Percentiles rank a stretch among this genome's conserved stretches.
phyloP scores from a whole-genome alignment of 31 red algal species.

The Endocladia muricata region DNA sequence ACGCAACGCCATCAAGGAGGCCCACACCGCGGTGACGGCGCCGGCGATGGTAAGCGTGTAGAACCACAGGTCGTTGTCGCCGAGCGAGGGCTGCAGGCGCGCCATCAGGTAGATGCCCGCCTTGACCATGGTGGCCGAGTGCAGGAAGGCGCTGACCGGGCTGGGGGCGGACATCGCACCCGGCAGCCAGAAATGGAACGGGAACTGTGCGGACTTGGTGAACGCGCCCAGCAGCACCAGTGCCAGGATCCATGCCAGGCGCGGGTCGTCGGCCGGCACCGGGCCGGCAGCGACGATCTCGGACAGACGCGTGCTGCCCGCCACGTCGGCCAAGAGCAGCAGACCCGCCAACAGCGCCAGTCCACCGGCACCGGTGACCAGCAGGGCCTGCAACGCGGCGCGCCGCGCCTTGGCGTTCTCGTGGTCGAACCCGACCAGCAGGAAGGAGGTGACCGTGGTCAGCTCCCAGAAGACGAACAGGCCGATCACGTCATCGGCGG shows the following conservation, averaged over 20 bases:
- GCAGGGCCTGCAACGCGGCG: not conserved
- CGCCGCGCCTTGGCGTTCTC: not conserved
- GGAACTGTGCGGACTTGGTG: conserved; percentile 4
- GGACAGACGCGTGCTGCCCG: too few relatives aligned
- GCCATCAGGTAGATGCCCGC: conserved; percentile 1
- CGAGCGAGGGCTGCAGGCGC: not conserved
- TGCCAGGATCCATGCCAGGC: not conserved
- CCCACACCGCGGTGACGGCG: not conserved
- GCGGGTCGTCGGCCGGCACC: not conserved
- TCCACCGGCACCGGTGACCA: not conserved
- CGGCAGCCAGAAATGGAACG: conserved; percentile 2
- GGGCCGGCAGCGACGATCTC: not conserved
- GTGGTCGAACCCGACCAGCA: not conserved
- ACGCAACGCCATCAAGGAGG: not conserved
- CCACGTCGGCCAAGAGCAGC: not conserved
- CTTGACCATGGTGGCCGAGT: conserved; percentile 5
- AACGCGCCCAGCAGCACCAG: not conserved
- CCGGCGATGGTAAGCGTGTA: not conserved
- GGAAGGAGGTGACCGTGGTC: not conserved
- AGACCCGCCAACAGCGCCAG: not conserved
- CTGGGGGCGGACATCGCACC: not conserved
- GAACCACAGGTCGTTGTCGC: not conserved
- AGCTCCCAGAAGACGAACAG: conserved; percentile 13
- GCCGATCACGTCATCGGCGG: not conserved
- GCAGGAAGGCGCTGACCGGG: not conserved